Conservation (phyloP, 2,329 filamentous ascomycete genomes). For the Claviceps spartinae region DNA sequence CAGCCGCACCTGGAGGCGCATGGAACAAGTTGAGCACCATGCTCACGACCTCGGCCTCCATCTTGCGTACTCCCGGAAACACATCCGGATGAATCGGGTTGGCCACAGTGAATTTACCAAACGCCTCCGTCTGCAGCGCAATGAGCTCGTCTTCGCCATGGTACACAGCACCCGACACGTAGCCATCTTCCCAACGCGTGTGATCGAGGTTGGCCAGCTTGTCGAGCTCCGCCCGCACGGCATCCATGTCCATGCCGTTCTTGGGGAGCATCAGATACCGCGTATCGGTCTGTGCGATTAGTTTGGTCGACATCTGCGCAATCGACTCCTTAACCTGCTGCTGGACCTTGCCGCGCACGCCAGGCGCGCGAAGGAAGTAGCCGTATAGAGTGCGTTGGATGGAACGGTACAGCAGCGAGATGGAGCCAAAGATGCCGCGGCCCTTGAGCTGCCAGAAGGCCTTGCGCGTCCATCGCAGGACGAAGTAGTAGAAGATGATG, state of each 20-base stretch:
- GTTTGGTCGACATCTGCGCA: constrained; percentile 67
- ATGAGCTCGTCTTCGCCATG: constrained; percentile 77
- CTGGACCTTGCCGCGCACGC: constrained; percentile 74
- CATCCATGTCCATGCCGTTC: constrained; percentile 69
- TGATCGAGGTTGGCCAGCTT: constrained; percentile 77
- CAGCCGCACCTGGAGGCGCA: constrained; percentile 70
- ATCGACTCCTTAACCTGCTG: constrained; percentile 72
- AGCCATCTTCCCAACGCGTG: constrained; percentile 91
- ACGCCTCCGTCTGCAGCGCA: constrained; percentile 80
- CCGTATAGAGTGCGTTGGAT: constrained; percentile 65
- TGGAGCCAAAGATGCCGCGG: constrained; percentile 69
- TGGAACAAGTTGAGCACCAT: constrained; percentile 91
- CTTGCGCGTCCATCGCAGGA: constrained; percentile 70
- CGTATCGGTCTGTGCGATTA: constrained; percentile 60
- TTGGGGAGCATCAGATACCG: constrained; percentile 67
- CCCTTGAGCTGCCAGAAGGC: constrained; percentile 76
- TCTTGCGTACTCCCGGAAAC: constrained; percentile 94
- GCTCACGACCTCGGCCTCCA: constrained; percentile 95
- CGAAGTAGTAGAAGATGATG: constrained; percentile 76
- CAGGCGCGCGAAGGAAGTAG: constrained; percentile 72
- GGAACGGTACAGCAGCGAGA: constrained; percentile 59
- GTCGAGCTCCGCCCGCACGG: constrained; percentile 65
- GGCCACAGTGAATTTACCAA: constrained; percentile 83
- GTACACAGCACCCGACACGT: constrained; percentile 89
- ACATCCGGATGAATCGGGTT: constrained; percentile 98